Conservation (phyloP, 31 red algal species). For the Odonthalia washingtoniensis region DNA sequence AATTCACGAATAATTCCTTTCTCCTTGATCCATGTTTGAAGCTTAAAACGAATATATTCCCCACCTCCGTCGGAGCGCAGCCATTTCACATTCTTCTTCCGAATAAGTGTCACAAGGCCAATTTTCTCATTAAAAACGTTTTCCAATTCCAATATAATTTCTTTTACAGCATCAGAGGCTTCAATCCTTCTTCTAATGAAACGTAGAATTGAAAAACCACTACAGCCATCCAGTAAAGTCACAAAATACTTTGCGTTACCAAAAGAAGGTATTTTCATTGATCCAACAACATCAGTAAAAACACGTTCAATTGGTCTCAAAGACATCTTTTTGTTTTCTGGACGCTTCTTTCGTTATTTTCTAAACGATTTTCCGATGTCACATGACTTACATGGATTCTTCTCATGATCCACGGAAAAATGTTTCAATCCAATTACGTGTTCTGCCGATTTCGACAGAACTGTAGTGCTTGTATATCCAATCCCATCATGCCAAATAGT, state of each 20-base stretch:
- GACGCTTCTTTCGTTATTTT: not conserved
- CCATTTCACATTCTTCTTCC: not conserved
- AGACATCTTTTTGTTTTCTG: not conserved
- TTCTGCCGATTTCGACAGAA: not conserved
- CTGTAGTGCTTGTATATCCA: not conserved
- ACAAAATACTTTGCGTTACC: constrained; percentile 21
- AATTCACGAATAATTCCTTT: constrained; percentile 32
- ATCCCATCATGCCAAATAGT: not conserved
- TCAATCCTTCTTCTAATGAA: not conserved
- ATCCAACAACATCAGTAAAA: not conserved
- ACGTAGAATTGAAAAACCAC: not conserved
- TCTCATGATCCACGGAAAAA: not conserved
- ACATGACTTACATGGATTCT: not conserved
- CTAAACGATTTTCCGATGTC: not conserved
- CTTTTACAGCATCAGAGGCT: not conserved
- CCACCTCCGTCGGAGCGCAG: not conserved
- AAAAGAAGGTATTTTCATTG: not conserved
- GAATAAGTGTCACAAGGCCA: not conserved
- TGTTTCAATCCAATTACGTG: not conserved
- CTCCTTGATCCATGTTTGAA: constrained; percentile 25
- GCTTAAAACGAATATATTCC: constrained; percentile 25
- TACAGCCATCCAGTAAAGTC: not conserved
- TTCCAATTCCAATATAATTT: not conserved
- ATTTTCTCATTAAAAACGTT: not conserved
- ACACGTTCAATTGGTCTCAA: not conserved